Percentiles rank a stretch among this genome's conserved stretches.
phyloP scores from a whole-genome alignment of 345 rosid species.

The Populus alba region DNA sequence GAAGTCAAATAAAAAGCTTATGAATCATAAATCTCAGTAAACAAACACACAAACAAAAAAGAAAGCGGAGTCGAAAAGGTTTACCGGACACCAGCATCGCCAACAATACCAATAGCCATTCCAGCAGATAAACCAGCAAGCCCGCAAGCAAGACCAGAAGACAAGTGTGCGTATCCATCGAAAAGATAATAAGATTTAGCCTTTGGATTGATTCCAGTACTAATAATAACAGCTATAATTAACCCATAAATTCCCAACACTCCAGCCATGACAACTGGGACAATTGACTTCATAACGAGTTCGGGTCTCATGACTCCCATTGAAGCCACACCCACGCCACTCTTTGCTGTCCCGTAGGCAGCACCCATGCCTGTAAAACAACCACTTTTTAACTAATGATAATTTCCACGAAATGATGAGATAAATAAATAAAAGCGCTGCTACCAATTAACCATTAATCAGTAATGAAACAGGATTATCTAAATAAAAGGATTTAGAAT shows the following conservation, averaged over 20 bases:
- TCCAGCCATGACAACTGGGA: slow-evolving; percentile 30
- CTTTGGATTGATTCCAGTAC: slow-evolving; percentile 29
- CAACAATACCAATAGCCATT: slow-evolving; percentile 29
- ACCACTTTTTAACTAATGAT: slow-evolving; percentile 8
- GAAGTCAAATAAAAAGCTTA: neutral
- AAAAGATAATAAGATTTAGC: slow-evolving; percentile 26
- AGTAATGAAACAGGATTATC: neutral
- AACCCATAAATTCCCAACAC: slow-evolving; percentile 27
- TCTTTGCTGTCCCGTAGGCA: slow-evolving; percentile 29
- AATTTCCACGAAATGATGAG: too few species aligned
- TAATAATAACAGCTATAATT: slow-evolving; percentile 28
- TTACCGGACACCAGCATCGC: slow-evolving; percentile 30
- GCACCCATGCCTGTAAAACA: slow-evolving; percentile 25
- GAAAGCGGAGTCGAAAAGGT: neutral
- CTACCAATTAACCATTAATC: too few species aligned
- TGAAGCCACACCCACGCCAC: slow-evolving; percentile 30
- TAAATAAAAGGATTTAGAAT: neutral
- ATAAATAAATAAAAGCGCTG: too few species aligned
- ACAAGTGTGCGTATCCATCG: slow-evolving; percentile 27
- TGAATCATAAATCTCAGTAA: neutral
- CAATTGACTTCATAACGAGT: slow-evolving; percentile 29
- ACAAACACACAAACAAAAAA: neutral
- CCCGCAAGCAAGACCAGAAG: slow-evolving; percentile 26
- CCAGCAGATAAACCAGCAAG: slow-evolving; percentile 32
- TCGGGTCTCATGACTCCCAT: slow-evolving; percentile 30